Base-by-base conservation (phyloP, 2,329 filamentous ascomycete genomes). In the Penicillium occitanis region DNA sequence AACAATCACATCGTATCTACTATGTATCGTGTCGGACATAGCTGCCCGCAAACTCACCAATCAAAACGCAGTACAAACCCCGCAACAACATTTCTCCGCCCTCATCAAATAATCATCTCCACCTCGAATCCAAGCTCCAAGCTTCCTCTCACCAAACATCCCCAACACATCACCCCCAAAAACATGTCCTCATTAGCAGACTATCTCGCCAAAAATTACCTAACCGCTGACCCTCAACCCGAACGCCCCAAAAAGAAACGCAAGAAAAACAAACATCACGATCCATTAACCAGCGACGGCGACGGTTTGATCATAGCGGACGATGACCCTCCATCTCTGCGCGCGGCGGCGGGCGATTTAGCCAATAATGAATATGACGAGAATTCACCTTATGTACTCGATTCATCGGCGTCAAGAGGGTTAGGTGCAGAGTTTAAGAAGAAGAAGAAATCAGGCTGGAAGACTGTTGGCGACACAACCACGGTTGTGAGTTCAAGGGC, bases 131-230 rank as follows among this genome's bases (percentile, higher is more conserved):
- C 37, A 46, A 46, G 40, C n/a, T 62, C 25, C 28, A 40, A 30
- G 8, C 37, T 48, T 17, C 22, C 14, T 64, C 35, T 44, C 25
- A 17, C 14, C 46, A n/a, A 6, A 11, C 22, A 13, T 30, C 10
- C 22, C 28, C 44, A 30, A 44, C 40, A 58, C 48, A 35, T 7
- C 42, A 19, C 3, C 10, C 33, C 33, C 10, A 10, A 35, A 35
- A 35, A 7, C 33, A 35, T 89, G 86, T 84, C 81, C 8, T 80
- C 85, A 65, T 85, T 97, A 70, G 89, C 92, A 66, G 88, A 89
- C 74, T 99, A 98, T 75, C 87, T 99, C 42, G 93, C 94, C 44
- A 90, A 92, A 69, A 95, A 93, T 78, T 99, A 99, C 77, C 88
- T 99, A 60, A 91, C 85, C 1, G 88, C 89, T 48, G 87, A 90